Percentiles rank a stretch among this genome's conserved stretches.
These are phyloP conservation scores for Solanum sejunctum DNA, from an alignment of 257 asterid genomes.

Conservation along the genomic window DNA sequence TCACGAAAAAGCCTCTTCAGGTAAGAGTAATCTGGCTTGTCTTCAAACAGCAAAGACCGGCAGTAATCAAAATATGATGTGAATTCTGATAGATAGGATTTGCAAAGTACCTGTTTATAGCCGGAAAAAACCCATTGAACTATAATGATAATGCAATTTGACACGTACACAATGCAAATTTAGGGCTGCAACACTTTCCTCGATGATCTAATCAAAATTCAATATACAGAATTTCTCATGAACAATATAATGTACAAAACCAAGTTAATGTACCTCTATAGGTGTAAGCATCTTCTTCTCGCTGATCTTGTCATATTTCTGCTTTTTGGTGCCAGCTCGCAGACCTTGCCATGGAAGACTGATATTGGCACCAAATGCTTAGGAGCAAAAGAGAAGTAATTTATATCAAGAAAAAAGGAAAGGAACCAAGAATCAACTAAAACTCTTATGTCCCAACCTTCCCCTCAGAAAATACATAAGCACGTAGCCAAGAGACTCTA, in stretches of 20 bases:
- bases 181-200: not conserved
- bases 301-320: conserved; percentile 28
- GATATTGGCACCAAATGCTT: not conserved
- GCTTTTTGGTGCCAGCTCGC: conserved; percentile 27
- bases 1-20: conserved; percentile 79
- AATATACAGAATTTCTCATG: not conserved
- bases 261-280: conserved; percentile 23
- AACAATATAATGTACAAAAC: not conserved
- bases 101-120: conserved; percentile 67
- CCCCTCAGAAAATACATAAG: conserved; percentile 90
- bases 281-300: conserved; percentile 28
- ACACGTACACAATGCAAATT: not conserved
- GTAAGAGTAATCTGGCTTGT: conserved; percentile 85
- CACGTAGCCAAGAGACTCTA: conserved; percentile 84
- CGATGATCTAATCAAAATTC: not conserved
- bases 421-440: not conserved
- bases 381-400: not conserved
- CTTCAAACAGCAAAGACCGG: conserved; percentile 78
- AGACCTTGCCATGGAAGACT: conserved; percentile 45
- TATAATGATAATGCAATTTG: not conserved
- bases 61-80: conserved; percentile 82
- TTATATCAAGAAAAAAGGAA: not conserved
- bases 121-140: not conserved
- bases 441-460: conserved; percentile 29
- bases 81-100: conserved; percentile 79